A percentile compares a stretch with the other conserved stretches of the same genome.
Conservation (phyloP, 2,329 filamentous ascomycete species). For the Curvularia hawaiiensis region DNA sequence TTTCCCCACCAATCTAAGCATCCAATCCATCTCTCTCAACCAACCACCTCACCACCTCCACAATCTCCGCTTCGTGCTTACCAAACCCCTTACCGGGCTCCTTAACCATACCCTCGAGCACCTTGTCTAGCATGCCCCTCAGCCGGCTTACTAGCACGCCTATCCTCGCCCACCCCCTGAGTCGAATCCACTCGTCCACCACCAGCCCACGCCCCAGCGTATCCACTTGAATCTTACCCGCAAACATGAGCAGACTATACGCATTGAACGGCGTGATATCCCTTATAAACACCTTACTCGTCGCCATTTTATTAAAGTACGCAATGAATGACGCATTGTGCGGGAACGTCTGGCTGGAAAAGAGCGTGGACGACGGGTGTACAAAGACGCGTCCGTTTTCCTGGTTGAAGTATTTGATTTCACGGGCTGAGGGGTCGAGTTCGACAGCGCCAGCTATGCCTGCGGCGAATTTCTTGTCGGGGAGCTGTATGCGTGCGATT, state of each 20-base stretch:
- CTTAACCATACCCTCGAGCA: constrained; percentile 81
- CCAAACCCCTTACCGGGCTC: constrained; percentile 66
- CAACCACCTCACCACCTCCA: constrained; percentile 76
- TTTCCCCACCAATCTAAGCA: constrained; percentile 26
- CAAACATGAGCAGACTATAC: constrained; percentile 87
- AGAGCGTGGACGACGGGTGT: constrained; percentile 86
- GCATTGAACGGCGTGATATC: constrained; percentile 93
- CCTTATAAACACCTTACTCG: constrained; percentile 87
- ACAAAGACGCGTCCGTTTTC: constrained; percentile 75
- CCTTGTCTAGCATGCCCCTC: constrained; percentile 82
- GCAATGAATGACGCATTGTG: constrained; percentile 77
- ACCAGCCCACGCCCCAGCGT: constrained; percentile 84
- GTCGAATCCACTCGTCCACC: constrained; percentile 86
- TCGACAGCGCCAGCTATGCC: constrained; percentile 89
- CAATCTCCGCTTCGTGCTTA: constrained; percentile 62
- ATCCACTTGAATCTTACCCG: constrained; percentile 82
- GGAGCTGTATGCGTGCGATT: constrained; percentile 88
- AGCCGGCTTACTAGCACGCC: constrained; percentile 86
- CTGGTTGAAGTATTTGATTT: constrained; percentile 84
- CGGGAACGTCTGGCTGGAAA: constrained; percentile 79
- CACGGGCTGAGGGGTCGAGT: constrained; percentile 87
- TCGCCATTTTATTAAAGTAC: constrained; percentile 92
- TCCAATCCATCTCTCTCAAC: constrained; percentile 91
- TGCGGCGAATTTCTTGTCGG: constrained; percentile 92
- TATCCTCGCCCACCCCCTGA: constrained; percentile 93